Conservation (phyloP, 192 early-diverging fungal species). For the Entomortierella chlamydospora region DNA sequence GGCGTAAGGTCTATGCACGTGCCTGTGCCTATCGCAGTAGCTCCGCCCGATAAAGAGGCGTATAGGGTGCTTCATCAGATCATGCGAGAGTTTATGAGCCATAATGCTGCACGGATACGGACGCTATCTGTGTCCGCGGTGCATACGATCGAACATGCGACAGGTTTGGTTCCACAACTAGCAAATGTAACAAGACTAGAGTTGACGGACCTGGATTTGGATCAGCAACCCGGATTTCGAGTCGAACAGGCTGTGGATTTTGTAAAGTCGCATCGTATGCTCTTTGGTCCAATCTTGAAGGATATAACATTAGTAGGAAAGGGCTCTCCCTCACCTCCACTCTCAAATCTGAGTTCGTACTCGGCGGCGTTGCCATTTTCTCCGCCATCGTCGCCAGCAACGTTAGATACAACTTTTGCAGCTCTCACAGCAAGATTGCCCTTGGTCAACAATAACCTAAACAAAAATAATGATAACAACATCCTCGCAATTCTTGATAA, state of each 20-base stretch:
- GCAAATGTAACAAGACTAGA: conserved; percentile 23
- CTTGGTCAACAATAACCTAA: not conserved
- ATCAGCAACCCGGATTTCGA: conserved; percentile 1
- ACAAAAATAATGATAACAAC: not conserved
- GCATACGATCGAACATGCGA: conserved; percentile 22
- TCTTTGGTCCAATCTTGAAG: conserved; percentile 34
- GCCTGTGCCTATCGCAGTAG: conserved; percentile 1
- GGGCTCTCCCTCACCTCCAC: not conserved
- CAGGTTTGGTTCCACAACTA: conserved; percentile 19
- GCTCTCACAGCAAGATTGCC: not conserved
- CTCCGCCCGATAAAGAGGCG: conserved; percentile 26
- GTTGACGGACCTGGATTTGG: conserved; percentile 30
- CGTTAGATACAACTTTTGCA: not conserved
- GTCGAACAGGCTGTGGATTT: conserved; percentile 31
- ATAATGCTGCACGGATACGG: conserved; percentile 17
- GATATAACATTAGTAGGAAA: conserved; percentile 8
- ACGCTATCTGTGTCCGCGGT: conserved; percentile 20
- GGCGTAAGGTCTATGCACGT: not conserved
- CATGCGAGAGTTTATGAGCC: conserved; percentile 32
- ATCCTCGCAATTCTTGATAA: conserved; percentile 7
- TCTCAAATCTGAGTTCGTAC: not conserved
- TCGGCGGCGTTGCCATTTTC: not conserved
- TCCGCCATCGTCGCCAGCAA: not conserved
- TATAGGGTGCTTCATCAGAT: conserved; percentile 39
- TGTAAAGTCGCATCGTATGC: conserved; percentile 41